These are phyloP conservation scores for Vitis cinerea DNA, from an alignment of 164 flowering plant species.

Conservation along the genomic window DNA sequence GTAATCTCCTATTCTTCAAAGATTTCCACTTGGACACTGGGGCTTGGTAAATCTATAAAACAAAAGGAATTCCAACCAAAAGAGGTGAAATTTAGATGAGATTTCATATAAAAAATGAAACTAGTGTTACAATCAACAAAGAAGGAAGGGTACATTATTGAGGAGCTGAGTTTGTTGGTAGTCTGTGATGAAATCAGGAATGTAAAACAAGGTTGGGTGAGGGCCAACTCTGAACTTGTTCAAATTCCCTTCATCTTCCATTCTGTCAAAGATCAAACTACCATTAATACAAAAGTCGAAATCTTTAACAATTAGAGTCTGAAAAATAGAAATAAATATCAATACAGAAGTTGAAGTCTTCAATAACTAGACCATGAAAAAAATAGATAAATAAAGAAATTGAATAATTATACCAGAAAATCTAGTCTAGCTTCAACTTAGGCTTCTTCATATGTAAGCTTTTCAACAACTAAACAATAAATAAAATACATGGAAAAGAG, in stretches of 20 bases:
- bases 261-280: neutral
- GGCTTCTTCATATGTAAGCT: no score
- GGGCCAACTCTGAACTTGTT: slow-evolving; percentile 42
- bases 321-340: no score
- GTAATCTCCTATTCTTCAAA: slow-evolving; percentile 79
- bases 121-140: neutral
- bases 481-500: no score
- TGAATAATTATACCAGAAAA: no score
- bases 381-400: no score
- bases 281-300: no score
- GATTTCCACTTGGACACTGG: slow-evolving; percentile 82
- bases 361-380: no score
- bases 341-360: no score
- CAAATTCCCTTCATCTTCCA: slow-evolving; percentile 24
- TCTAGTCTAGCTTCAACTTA: no score
- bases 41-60: slow-evolving; percentile 55
- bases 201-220: slow-evolving; percentile 60
- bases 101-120: neutral
- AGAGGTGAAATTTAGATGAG: neutral
- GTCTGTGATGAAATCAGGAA: slow-evolving; percentile 66
- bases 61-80: neutral
- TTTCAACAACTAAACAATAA: no score
- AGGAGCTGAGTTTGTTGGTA: slow-evolving; percentile 52
- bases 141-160: slow-evolving; percentile 32
- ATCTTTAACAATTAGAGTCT: no score